Conservation (phyloP, 2,329 filamentous ascomycete genomes). For the Trematosphaeria pertusa region DNA sequence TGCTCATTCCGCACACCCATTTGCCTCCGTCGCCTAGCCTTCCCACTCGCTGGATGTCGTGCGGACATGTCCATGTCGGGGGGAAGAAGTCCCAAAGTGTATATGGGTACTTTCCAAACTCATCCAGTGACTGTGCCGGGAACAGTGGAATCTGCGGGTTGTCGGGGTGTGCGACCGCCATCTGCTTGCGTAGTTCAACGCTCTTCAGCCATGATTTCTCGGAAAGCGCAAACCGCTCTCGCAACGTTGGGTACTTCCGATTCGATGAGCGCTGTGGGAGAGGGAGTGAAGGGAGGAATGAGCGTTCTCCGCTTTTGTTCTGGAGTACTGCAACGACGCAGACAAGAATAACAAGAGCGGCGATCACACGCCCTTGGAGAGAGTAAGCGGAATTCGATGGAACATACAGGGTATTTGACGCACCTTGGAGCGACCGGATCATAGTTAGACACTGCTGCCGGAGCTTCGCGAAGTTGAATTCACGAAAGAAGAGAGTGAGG, state of each 20-base stretch:
- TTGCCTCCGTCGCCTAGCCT: conserved; percentile 43
- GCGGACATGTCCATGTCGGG: conserved; percentile 41
- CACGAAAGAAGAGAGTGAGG: too few relatives aligned
- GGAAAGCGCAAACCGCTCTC: conserved; percentile 38
- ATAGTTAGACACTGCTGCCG: too few relatives aligned
- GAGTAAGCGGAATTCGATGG: too few relatives aligned
- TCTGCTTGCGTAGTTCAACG: conserved; percentile 33
- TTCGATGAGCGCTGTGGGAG: conserved; percentile 23
- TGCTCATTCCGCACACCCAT: conserved; percentile 45
- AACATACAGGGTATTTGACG: too few relatives aligned
- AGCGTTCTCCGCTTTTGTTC: conserved; percentile 27
- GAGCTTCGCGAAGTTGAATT: too few relatives aligned
- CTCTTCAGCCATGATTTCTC: conserved; percentile 40
- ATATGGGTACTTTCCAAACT: conserved; percentile 40
- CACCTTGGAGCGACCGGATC: too few relatives aligned
- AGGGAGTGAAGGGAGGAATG: conserved; percentile 32
- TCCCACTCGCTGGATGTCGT: conserved; percentile 42
- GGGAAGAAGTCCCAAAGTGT: conserved; percentile 46
- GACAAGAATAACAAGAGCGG: conserved; percentile 29
- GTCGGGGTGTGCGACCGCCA: conserved; percentile 33
- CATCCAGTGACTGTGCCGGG: conserved; percentile 22
- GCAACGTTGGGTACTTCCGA: conserved; percentile 23
- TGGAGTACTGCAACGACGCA: conserved; percentile 35
- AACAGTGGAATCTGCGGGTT: conserved; percentile 42
- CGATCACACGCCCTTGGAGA: conserved; percentile 26